phyloP scores from a whole-genome alignment of 176 grass and related monocot species.

The Alloteropsis semialata region DNA sequence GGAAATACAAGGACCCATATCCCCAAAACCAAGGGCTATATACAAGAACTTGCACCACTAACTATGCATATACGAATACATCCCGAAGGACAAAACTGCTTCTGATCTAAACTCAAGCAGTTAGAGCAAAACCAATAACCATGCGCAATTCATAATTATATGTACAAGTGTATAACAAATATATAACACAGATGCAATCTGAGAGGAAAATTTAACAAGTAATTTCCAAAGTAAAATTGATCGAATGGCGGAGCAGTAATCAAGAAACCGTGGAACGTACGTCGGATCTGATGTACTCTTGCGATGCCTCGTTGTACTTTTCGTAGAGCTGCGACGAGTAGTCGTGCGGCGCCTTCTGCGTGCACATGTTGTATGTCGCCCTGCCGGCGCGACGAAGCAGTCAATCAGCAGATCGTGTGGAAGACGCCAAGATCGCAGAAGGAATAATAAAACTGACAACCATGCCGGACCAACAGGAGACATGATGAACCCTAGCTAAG shows the following conservation, averaged over 20 bases:
- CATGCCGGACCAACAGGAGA: no score
- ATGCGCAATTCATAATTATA: neutral
- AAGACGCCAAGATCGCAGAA: neutral
- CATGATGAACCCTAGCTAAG: neutral
- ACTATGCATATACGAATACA: neutral
- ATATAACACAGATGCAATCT: neutral
- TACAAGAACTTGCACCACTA: neutral
- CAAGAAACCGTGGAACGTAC: slow-evolving; percentile 20
- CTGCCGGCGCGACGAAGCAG: slow-evolving; percentile 20
- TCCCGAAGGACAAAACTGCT: neutral
- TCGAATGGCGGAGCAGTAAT: neutral
- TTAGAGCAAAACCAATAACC: neutral
- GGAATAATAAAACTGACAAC: neutral
- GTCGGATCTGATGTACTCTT: slow-evolving; percentile 43
- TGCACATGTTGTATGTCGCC: slow-evolving; percentile 88
- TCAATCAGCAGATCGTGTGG: neutral
- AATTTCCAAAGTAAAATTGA: neutral
- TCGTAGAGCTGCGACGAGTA: slow-evolving; percentile 85
- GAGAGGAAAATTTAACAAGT: neutral
- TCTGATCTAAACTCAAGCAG: neutral
- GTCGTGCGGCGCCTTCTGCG: slow-evolving; percentile 71
- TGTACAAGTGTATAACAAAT: no score
- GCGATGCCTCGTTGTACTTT: slow-evolving; percentile 48
- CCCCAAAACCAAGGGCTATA: neutral
- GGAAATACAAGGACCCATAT: no score